phyloP scores from a whole-genome alignment of 306 rosid species.

The Cucurbita ficifolia region DNA sequence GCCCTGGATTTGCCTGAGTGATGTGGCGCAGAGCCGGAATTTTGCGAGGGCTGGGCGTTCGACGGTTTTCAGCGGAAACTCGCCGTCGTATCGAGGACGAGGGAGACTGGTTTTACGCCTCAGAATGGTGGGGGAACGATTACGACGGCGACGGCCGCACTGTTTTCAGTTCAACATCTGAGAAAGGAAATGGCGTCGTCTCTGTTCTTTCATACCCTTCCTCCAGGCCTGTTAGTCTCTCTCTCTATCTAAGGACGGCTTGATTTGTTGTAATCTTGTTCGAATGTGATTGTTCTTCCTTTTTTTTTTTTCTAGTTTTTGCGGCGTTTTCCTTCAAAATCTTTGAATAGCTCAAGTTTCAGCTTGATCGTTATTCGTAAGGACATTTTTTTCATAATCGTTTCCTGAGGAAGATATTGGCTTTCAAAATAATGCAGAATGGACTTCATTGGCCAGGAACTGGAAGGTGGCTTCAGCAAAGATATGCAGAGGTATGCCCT shows the following conservation, averaged over 20 bases:
- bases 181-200: slow-evolving; percentile 69
- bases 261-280: not conserved
- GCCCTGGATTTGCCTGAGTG: slow-evolving; percentile 2
- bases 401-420: not conserved
- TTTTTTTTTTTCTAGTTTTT: not conserved
- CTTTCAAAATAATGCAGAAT: slow-evolving; percentile 24
- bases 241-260: not conserved
- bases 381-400: not conserved
- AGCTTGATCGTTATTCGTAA: not conserved
- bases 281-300: not conserved
- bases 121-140: slow-evolving; percentile 82
- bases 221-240: slow-evolving; percentile 52
- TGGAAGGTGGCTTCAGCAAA: slow-evolving; percentile 54
- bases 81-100: slow-evolving; percentile 52
- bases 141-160: slow-evolving; percentile 29
- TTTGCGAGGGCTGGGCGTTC: slow-evolving; percentile 13
- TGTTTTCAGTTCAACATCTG: slow-evolving; percentile 59
- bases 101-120: slow-evolving; percentile 79
- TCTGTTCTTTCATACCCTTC: slow-evolving; percentile 65
- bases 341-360: not conserved
- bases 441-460: slow-evolving; percentile 37
- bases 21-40: slow-evolving; percentile 35
- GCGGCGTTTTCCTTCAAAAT: not conserved
- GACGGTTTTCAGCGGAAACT: slow-evolving; percentile 42
- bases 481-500: slow-evolving; percentile 40